These are phyloP conservation scores for Cladophialophora exuberans DNA, from an alignment of 2,329 filamentous ascomycete genomes.

Conservation along the genomic window DNA sequence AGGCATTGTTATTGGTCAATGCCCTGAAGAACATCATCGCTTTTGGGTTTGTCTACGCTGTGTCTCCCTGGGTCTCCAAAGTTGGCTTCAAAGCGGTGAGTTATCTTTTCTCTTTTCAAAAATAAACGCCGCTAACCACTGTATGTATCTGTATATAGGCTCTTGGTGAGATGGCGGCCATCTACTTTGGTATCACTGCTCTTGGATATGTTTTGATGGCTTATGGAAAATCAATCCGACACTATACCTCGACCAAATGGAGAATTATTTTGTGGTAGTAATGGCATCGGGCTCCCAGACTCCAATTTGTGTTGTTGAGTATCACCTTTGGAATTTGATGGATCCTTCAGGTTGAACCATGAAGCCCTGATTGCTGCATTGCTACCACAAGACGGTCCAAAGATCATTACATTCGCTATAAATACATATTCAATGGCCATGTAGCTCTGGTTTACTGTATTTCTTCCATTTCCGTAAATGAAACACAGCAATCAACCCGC, in stretches of 20 bases:
- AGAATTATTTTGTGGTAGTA: background rate
- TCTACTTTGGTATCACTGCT: background rate
- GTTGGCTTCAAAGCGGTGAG: background rate
- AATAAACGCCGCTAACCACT: background rate
- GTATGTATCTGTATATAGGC: background rate
- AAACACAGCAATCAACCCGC: too few species aligned
- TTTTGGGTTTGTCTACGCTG: background rate
- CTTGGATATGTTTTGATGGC: background rate
- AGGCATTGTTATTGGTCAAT: constrained; percentile 4
- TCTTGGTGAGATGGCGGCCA: background rate
- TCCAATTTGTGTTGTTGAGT: too few species aligned
- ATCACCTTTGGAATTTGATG: too few species aligned
- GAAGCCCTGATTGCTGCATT: too few species aligned
- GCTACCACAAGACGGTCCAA: too few species aligned
- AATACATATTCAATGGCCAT: too few species aligned
- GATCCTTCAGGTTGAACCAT: too few species aligned
- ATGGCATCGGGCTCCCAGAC: too few species aligned
- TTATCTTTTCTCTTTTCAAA: background rate
- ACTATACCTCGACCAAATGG: background rate
- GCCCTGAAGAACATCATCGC: background rate
- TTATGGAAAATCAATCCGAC: background rate
- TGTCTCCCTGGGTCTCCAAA: background rate
- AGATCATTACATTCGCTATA: too few species aligned
- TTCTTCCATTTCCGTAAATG: too few species aligned
- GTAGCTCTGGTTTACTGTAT: too few species aligned